These are phyloP conservation scores for Linnemannia zychae DNA, from an alignment of 192 early-diverging fungal species.

Conservation along the genomic window DNA sequence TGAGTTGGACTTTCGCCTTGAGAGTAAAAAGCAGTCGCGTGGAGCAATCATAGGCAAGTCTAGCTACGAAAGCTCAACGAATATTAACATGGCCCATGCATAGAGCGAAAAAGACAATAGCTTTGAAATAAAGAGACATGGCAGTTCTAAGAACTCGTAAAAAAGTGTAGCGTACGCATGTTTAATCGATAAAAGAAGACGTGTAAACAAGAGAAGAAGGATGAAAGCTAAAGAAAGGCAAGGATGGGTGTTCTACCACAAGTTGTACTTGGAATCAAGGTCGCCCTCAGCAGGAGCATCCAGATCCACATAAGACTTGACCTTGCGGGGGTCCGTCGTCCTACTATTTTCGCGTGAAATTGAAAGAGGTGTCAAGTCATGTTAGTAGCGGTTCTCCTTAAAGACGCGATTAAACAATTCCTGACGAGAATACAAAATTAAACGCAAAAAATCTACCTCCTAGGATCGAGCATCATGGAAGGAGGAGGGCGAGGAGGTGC, in stretches of 20 bases:
- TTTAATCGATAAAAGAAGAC: not conserved
- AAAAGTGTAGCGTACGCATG: not conserved
- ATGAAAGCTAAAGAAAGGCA: not conserved
- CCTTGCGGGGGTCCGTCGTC: conserved; percentile 76
- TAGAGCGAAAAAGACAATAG: no score
- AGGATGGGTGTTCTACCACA: conserved; percentile 29
- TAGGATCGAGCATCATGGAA: conserved; percentile 48
- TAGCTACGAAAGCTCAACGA: no score
- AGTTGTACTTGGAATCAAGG: conserved; percentile 69
- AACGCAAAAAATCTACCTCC: conserved; percentile 38
- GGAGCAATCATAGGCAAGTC: no score
- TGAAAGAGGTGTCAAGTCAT: not conserved
- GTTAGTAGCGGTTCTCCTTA: not conserved
- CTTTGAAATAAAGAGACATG: not conserved
- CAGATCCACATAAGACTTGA: conserved; percentile 90
- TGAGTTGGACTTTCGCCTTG: no score
- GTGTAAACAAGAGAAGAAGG: not conserved
- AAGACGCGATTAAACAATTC: not conserved
- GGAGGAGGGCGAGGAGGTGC: conserved; percentile 28
- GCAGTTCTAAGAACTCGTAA: no score
- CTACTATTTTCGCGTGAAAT: conserved; percentile 29
- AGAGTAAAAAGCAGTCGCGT: no score
- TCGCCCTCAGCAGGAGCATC: conserved; percentile 88
- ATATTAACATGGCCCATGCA: no score
- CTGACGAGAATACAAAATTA: not conserved